Conservation (phyloP, 345 rosid genomes). For the Rhodamnia rubescens region DNA sequence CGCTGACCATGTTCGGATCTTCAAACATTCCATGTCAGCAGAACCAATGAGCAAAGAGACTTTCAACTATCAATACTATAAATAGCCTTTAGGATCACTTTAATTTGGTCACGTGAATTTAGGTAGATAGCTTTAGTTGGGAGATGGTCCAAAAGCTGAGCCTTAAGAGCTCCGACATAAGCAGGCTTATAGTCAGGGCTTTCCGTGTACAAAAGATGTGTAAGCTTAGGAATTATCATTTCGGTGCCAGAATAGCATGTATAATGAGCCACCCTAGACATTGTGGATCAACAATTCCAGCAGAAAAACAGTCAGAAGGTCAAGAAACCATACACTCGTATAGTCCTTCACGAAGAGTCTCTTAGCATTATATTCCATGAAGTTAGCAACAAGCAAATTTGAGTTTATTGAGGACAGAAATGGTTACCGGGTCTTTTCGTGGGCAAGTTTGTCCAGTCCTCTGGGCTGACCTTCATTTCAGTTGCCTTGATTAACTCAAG, state of each 20-base stretch:
- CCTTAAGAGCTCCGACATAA: neutral
- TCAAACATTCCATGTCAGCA: neutral
- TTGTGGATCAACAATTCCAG: neutral
- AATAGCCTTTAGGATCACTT: neutral
- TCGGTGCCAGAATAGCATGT: neutral
- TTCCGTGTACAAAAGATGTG: neutral
- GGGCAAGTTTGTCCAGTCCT: conserved; percentile 42
- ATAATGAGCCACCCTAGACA: neutral
- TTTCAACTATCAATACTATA: neutral
- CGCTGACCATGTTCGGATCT: neutral
- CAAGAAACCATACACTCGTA: neutral
- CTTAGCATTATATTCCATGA: neutral
- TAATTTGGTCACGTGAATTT: neutral
- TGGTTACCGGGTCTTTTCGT: conserved; percentile 29
- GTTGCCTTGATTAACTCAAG: conserved; percentile 54
- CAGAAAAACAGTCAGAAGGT: neutral
- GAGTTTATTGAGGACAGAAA: neutral
- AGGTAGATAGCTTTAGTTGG: neutral
- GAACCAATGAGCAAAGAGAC: neutral
- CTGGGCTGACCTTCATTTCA: conserved; percentile 37
- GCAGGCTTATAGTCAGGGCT: neutral
- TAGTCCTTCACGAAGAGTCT: neutral
- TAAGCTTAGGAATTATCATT: neutral
- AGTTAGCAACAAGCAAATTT: neutral
- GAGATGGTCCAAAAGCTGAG: neutral